Evolutionary conservation across 2,329 filamentous ascomycete genomes (phyloP).

Genomic region (Ilyonectria mors-panacis): DNA sequence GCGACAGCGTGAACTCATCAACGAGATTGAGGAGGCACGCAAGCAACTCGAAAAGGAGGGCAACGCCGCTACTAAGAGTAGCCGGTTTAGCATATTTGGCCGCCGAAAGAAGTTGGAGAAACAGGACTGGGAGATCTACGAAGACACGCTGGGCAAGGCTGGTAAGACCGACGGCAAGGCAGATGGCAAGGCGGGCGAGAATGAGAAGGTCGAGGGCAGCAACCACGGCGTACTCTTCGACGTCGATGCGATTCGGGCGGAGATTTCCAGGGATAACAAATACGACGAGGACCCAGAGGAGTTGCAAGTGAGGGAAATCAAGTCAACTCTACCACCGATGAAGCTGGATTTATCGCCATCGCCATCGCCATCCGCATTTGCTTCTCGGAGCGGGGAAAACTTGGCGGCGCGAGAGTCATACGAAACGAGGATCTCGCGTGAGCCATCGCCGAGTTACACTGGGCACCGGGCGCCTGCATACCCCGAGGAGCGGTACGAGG

Average conservation of each 20-base stretch:
- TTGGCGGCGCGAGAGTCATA: slow-evolving; percentile 42
- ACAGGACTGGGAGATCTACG: slow-evolving; percentile 95
- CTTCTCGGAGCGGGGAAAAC: slow-evolving; percentile 35
- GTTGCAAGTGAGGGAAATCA: slow-evolving; percentile 81
- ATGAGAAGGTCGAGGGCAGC: slow-evolving; percentile 55
- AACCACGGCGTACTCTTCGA: slow-evolving; percentile 87
- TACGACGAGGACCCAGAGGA: slow-evolving; percentile 68
- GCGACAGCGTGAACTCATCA: slow-evolving; percentile 92
- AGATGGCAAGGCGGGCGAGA: slow-evolving; percentile 39
- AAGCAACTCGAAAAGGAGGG: slow-evolving; percentile 87
- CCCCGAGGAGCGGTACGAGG: slow-evolving; percentile 55
- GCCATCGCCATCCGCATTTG: slow-evolving; percentile 40
- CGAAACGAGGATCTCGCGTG: slow-evolving; percentile 42
- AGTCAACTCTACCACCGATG: slow-evolving; percentile 92
- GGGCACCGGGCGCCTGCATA: slow-evolving; percentile 43
- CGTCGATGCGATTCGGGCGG: slow-evolving; percentile 91
- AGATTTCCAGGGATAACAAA: slow-evolving; percentile 78
- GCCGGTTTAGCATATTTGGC: slow-evolving; percentile 82
- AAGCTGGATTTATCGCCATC: slow-evolving; percentile 74
- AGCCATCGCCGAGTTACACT: slow-evolving; percentile 45
- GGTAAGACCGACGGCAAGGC: slow-evolving; percentile 2
- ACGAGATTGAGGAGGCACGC: slow-evolving; percentile 95
- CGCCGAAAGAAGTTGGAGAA: slow-evolving; percentile 86
- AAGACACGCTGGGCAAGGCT: slow-evolving; percentile 71
- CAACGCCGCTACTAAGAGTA: slow-evolving; percentile 70